phyloP scores from a whole-genome alignment of 306 rosid genomes.

The Crotalaria pallida region DNA sequence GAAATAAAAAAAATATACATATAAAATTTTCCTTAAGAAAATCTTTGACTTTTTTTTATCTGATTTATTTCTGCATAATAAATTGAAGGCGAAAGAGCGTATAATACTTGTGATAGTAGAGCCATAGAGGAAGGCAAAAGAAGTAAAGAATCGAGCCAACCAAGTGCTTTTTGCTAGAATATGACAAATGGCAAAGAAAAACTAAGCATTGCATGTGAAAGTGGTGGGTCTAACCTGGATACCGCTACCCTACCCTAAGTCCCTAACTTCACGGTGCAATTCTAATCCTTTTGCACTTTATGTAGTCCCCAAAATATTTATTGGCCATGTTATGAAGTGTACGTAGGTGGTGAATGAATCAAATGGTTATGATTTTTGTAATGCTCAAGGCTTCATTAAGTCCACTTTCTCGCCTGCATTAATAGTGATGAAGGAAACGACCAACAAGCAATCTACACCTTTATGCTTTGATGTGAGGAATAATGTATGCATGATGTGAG shows the following conservation, averaged over 20 bases:
- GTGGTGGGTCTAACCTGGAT: background rate
- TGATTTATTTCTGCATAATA: too few species aligned
- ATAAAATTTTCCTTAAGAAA: too few species aligned
- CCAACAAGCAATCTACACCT: background rate
- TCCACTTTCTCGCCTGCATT: background rate
- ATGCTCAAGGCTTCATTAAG: background rate
- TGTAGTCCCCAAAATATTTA: background rate
- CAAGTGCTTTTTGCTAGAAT: slow-evolving; percentile 9
- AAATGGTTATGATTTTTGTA: background rate
- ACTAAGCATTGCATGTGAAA: slow-evolving; percentile 25
- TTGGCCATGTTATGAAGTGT: background rate
- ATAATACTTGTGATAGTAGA: background rate
- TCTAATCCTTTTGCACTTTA: background rate
- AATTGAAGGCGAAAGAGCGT: too few species aligned
- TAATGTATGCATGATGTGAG: background rate
- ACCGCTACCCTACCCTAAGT: slow-evolving; percentile 31
- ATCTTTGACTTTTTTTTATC: too few species aligned
- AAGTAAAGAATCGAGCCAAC: background rate
- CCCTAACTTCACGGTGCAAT: slow-evolving; percentile 50
- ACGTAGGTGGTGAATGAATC: background rate
- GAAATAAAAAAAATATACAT: too few species aligned
- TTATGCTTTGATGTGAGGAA: background rate
- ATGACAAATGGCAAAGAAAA: slow-evolving; percentile 13
- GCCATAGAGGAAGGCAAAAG: background rate
- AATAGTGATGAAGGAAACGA: background rate